Conservation (phyloP, 805 yeast species). For the Saccharomycopsis oosterbeekiorum region DNA sequence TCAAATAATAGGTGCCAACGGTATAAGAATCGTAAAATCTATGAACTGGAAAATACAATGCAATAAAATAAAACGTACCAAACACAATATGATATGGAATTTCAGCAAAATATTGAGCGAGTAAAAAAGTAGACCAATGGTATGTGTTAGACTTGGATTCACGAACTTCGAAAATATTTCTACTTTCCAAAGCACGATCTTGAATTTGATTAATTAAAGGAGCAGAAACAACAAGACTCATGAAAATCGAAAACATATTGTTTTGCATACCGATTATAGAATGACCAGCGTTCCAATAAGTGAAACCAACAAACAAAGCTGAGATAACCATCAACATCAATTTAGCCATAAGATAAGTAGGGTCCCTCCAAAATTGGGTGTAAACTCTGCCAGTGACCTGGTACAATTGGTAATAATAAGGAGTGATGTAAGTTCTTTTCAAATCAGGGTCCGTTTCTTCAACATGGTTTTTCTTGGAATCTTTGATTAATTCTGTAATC, state of each 20-base stretch:
- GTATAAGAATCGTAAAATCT: constrained; percentile 34
- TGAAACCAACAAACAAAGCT: constrained; percentile 62
- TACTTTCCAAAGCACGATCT: constrained; percentile 43
- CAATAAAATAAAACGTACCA: constrained; percentile 43
- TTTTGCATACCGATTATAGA: constrained; percentile 47
- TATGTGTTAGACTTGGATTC: constrained; percentile 64
- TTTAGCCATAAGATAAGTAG: constrained; percentile 54
- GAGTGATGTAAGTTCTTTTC: constrained; percentile 32
- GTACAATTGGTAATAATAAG: constrained; percentile 36
- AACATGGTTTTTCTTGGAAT: background rate
- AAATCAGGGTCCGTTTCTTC: constrained; percentile 20
- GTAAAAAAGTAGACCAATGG: constrained; percentile 54
- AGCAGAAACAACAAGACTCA: constrained; percentile 48
- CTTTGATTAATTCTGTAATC: constrained; percentile 23
- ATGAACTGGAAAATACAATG: constrained; percentile 42
- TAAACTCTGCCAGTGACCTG: constrained; percentile 34
- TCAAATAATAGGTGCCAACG: constrained; percentile 44
- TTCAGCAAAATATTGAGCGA: constrained; percentile 47
- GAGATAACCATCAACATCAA: constrained; percentile 38
- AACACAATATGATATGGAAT: constrained; percentile 46
- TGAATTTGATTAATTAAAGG: constrained; percentile 56
- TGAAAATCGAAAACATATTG: constrained; percentile 48
- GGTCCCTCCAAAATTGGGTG: constrained; percentile 48
- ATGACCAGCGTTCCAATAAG: constrained; percentile 50
- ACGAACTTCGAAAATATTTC: constrained; percentile 60